phyloP scores from a whole-genome alignment of 1,139 yeast genomes.

The Debaryomyces fabryi region DNA sequence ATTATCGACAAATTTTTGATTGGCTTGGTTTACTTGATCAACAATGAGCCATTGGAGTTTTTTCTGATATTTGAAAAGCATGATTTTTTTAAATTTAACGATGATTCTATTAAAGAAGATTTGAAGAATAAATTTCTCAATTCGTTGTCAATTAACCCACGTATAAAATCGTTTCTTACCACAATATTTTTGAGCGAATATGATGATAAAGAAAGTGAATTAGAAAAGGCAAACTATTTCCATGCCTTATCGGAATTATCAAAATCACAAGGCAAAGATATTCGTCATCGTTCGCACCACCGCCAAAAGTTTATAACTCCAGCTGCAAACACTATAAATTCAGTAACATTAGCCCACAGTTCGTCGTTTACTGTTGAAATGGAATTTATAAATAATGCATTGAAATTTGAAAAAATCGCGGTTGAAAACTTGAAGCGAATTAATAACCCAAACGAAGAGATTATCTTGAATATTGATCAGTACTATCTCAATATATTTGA shows the following conservation, averaged over 20 bases:
- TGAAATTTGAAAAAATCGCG: constrained; percentile 37
- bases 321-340: neutral
- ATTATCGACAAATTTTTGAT: constrained; percentile 32
- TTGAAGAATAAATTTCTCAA: constrained; percentile 22
- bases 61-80: constrained; percentile 24
- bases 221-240: constrained; percentile 32
- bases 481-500: constrained; percentile 37
- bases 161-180: constrained; percentile 24
- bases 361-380: constrained; percentile 14
- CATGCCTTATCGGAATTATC: constrained; percentile 39
- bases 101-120: constrained; percentile 13
- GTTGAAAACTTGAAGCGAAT: constrained; percentile 23
- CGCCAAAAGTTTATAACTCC: constrained; percentile 9
- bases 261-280: constrained; percentile 20
- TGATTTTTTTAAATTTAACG: constrained; percentile 19
- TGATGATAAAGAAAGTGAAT: constrained; percentile 5
- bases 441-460: constrained; percentile 5
- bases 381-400: constrained; percentile 28
- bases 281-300: constrained; percentile 9
- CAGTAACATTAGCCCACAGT: neutral
- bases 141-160: constrained; percentile 19
- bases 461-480: constrained; percentile 15
- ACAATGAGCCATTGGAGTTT: constrained; percentile 29
- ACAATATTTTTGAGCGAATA: constrained; percentile 20
- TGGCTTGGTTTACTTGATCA: constrained; percentile 39